Conservation (phyloP, 2,329 filamentous ascomycete species). For the Xylariaceae sp. region DNA sequence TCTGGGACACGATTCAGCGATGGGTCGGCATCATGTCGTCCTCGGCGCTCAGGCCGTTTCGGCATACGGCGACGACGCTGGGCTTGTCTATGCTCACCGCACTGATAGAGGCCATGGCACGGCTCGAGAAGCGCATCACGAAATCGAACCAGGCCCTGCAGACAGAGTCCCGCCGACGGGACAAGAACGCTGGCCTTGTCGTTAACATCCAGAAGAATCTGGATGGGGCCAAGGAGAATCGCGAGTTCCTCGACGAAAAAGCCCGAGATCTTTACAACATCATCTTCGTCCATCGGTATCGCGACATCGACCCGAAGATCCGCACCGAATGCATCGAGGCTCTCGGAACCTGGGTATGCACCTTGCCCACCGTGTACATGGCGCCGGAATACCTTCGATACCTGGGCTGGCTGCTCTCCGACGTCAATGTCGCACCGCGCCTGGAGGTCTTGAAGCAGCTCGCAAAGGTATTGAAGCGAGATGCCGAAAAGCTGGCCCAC, state of each 20-base stretch:
- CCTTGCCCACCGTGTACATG: conserved; percentile 81
- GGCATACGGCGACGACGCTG: conserved; percentile 87
- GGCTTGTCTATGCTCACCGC: conserved; percentile 74
- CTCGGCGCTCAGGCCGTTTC: conserved; percentile 78
- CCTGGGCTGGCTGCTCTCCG: conserved; percentile 90
- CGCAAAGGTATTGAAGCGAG: conserved; percentile 69
- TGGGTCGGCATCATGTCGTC: conserved; percentile 93
- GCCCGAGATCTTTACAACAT: conserved; percentile 87
- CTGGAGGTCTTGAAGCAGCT: conserved; percentile 85
- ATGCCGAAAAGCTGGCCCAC: conserved; percentile 76
- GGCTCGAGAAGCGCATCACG: conserved; percentile 65
- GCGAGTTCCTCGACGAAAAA: conserved; percentile 63
- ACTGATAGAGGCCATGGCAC: conserved; percentile 66
- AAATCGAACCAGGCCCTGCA: conserved; percentile 75
- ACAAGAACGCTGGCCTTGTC: conserved; percentile 72
- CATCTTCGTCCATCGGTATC: conserved; percentile 91
- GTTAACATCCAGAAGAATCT: conserved; percentile 67
- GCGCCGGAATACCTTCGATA: conserved; percentile 88
- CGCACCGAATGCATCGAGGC: conserved; percentile 83
- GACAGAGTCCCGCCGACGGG: conserved; percentile 63
- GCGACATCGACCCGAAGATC: conserved; percentile 86
- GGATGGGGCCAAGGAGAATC: conserved; percentile 62
- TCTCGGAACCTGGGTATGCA: conserved; percentile 81
- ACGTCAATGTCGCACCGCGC: conserved; percentile 66
- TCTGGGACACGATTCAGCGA: conserved; percentile 83